These are phyloP conservation scores for Colletotrichum siamense DNA, from an alignment of 2,329 filamentous ascomycete genomes.

Conservation along the genomic window DNA sequence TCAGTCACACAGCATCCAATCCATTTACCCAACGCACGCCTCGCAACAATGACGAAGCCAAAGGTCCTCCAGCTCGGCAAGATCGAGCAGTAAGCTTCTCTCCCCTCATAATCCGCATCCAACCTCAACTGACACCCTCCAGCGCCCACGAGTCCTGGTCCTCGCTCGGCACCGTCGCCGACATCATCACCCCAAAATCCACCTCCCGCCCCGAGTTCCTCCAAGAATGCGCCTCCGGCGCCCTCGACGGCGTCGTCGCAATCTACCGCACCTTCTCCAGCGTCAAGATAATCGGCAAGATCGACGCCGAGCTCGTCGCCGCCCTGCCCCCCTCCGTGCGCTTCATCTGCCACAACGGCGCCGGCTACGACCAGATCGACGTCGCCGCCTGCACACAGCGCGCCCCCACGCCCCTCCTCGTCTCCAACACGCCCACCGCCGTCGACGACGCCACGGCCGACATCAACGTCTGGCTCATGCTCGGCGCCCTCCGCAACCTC, in stretches of 20 bases:
- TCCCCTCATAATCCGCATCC: neutral
- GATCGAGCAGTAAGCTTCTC: conserved; percentile 41
- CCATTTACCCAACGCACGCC: neutral
- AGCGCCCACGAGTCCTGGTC: conserved; percentile 72
- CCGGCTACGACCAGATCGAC: conserved; percentile 87
- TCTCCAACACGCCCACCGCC: conserved; percentile 83
- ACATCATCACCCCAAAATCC: conserved; percentile 68
- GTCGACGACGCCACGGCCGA: conserved; percentile 87
- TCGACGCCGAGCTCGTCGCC: conserved; percentile 74
- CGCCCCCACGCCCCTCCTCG: conserved; percentile 55
- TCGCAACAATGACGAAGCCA: conserved; percentile 14
- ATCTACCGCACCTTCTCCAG: conserved; percentile 77
- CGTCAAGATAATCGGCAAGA: conserved; percentile 66
- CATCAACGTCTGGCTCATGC: conserved; percentile 78
- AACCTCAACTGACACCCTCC: neutral
- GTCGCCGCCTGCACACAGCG: conserved; percentile 72
- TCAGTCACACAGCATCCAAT: neutral
- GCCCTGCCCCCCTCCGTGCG: conserved; percentile 57
- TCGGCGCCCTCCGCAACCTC: conserved; percentile 80
- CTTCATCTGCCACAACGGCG: conserved; percentile 70
- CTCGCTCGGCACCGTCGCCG: conserved; percentile 64
- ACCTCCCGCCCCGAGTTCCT: conserved; percentile 72
- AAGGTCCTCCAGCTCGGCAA: conserved; percentile 46
- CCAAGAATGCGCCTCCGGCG: conserved; percentile 68
- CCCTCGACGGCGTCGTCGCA: conserved; percentile 68